phyloP scores from a whole-genome alignment of 2,329 filamentous ascomycete genomes.

The Diaporthe vaccinii region DNA sequence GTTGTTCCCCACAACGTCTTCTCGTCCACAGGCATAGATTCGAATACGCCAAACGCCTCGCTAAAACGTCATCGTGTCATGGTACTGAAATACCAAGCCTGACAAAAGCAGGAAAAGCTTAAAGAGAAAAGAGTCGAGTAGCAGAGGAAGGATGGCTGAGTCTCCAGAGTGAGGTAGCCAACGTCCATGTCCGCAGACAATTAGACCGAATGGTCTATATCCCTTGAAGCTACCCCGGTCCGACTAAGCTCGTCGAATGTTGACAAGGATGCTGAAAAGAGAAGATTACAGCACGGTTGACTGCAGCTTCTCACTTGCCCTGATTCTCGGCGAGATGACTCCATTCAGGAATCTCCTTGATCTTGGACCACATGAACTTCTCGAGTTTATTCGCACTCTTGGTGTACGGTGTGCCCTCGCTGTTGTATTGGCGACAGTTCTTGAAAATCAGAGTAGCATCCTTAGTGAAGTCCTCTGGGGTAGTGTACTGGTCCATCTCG shows the following conservation, averaged over 20 bases:
- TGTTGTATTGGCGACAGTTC: conserved; percentile 97
- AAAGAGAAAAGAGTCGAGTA: neutral
- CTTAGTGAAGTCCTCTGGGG: conserved; percentile 90
- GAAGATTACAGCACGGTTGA: neutral
- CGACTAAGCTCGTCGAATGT: neutral
- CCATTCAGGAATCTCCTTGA: conserved; percentile 95
- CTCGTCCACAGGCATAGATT: neutral
- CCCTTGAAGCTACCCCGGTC: too few relatives aligned
- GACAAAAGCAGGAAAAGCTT: neutral
- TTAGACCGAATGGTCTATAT: neutral
- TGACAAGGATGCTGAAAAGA: neutral
- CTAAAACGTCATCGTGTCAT: conserved; percentile 21
- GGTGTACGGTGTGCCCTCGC: conserved; percentile 92
- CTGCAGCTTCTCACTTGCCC: conserved; percentile 25
- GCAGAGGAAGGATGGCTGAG: neutral
- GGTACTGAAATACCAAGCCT: neutral
- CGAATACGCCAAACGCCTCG: conserved; percentile 25
- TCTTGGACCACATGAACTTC: conserved; percentile 95
- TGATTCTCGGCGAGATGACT: conserved; percentile 66
- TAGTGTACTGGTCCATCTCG: conserved; percentile 91
- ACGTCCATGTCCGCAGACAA: neutral
- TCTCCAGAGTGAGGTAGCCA: neutral
- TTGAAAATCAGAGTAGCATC: conserved; percentile 92
- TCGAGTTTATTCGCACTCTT: conserved; percentile 95
- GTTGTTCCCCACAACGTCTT: neutral